A percentile compares a stretch with the other conserved stretches of the same genome.
These are phyloP conservation scores for Coemansia sp. DNA, from an alignment of 192 early-diverging fungal species.

Conservation along the genomic window DNA sequence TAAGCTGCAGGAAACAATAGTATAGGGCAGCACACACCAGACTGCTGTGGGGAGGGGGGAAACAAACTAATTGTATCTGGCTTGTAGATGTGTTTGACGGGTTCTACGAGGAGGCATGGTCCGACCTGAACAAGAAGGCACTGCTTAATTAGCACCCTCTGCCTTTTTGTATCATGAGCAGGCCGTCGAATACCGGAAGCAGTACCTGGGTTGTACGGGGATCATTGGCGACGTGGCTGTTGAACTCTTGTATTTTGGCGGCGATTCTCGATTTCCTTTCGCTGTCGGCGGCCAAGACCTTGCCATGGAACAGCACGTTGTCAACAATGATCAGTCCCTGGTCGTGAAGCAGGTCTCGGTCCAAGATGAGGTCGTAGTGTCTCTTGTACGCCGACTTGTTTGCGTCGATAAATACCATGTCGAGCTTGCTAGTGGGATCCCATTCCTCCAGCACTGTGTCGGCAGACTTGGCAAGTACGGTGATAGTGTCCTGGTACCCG, in stretches of 20 bases:
- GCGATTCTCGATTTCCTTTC: not conserved
- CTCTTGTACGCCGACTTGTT: slow-evolving; percentile 60
- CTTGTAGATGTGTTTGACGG: slow-evolving; percentile 16
- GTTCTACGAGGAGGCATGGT: slow-evolving; percentile 12
- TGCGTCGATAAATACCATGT: slow-evolving; percentile 62
- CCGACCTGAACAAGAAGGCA: not conserved
- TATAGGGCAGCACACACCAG: no score
- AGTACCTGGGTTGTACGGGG: slow-evolving; percentile 50
- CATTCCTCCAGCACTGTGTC: slow-evolving; percentile 13
- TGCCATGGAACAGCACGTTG: slow-evolving; percentile 51
- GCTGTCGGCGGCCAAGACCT: not conserved
- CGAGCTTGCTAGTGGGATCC: slow-evolving; percentile 46
- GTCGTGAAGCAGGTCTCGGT: slow-evolving; percentile 49
- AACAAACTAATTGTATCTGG: not conserved
- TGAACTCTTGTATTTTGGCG: slow-evolving; percentile 48
- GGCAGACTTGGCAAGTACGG: slow-evolving; percentile 10
- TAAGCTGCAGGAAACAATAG: no score
- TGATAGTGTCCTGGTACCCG: slow-evolving; percentile 9
- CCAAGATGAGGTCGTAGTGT: slow-evolving; percentile 58
- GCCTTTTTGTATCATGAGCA: slow-evolving; percentile 35
- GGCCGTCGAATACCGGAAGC: slow-evolving; percentile 63
- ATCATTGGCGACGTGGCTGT: slow-evolving; percentile 56
- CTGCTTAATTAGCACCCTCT: not conserved
- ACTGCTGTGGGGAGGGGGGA: no score
- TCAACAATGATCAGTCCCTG: slow-evolving; percentile 60